These are phyloP conservation scores for Terana coerulea DNA, from an alignment of 768 basidiomycete species.

Conservation along the genomic window DNA sequence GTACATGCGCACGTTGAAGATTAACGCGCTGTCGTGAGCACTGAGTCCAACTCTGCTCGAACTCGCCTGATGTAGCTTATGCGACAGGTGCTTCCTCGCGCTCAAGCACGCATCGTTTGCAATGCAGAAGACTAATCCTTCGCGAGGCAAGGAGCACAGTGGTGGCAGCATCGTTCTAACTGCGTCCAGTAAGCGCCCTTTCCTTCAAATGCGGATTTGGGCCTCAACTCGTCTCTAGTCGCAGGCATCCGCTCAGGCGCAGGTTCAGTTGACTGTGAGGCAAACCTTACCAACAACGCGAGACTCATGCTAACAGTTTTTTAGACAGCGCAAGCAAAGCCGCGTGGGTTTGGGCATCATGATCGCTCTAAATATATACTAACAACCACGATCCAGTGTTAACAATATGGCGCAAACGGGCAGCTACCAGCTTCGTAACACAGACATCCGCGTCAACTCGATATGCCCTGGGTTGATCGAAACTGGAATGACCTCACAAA, in stretches of 20 bases:
- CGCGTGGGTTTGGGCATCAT: conserved; percentile 74
- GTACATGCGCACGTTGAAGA: conserved; percentile 73
- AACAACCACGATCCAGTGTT: conserved; percentile 49
- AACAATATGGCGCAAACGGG: conserved; percentile 85
- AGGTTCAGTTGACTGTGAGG: conserved; percentile 77
- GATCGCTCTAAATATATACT: too few species aligned
- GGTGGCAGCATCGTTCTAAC: conserved; percentile 87
- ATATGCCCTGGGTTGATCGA: conserved; percentile 93
- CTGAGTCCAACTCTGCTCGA: neutral
- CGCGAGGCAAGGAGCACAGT: conserved; percentile 62
- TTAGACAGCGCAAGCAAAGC: conserved; percentile 91
- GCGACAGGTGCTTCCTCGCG: conserved; percentile 77
- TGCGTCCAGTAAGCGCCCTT: conserved; percentile 59
- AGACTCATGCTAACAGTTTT: conserved; percentile 16
- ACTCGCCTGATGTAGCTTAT: neutral
- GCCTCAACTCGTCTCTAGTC: too few species aligned
- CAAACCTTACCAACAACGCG: too few species aligned
- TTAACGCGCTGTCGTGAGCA: conserved; percentile 66
- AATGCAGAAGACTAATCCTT: conserved; percentile 66
- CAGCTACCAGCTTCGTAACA: conserved; percentile 74
- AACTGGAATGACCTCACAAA: conserved; percentile 82
- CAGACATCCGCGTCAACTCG: conserved; percentile 83
- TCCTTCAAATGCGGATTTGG: neutral
- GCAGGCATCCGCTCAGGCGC: conserved; percentile 83
- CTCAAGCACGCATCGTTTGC: conserved; percentile 82